Conservation (phyloP, 768 basidiomycete genomes). For the Mycena epipterygia region DNA sequence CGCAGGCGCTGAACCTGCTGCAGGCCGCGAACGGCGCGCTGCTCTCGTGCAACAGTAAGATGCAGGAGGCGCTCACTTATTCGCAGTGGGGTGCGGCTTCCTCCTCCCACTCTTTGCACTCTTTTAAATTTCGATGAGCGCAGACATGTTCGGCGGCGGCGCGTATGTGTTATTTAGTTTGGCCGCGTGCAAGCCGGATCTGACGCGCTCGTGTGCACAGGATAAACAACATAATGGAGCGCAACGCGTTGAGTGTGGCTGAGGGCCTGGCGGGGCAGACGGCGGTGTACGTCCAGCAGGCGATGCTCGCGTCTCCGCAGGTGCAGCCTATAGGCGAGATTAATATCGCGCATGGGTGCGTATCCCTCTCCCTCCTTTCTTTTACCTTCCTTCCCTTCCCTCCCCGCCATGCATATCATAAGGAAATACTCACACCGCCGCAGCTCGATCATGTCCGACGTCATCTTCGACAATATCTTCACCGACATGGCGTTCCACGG, state of each 20-base stretch:
- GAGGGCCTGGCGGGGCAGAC: constrained; percentile 54
- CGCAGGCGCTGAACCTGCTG: constrained; percentile 55
- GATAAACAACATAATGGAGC: constrained; percentile 58
- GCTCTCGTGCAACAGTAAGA: constrained; percentile 45
- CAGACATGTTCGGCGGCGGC: constrained; percentile 61
- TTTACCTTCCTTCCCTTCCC: not conserved
- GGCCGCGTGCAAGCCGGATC: not conserved
- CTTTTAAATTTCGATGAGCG: not conserved
- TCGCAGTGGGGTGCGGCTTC: constrained; percentile 54
- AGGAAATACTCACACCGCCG: not conserved
- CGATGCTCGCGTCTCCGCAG: constrained; percentile 50
- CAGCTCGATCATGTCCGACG: constrained; percentile 55
- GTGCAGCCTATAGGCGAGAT: constrained; percentile 56
- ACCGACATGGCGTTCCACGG: constrained; percentile 59
- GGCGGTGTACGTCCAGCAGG: constrained; percentile 54
- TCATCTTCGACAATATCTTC: constrained; percentile 60
- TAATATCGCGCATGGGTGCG: constrained; percentile 56
- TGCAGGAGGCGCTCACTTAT: constrained; percentile 54
- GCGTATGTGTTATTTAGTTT: constrained; percentile 40
- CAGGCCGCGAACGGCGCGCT: constrained; percentile 51
- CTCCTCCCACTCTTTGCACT: not conserved
- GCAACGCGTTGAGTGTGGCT: constrained; percentile 54
- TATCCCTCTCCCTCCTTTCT: not conserved
- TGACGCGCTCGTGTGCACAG: constrained; percentile 35
- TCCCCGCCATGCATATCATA: no score